Conservation (phyloP, 352 stramenopile species). For the Hyaloperonospora brassicae region DNA sequence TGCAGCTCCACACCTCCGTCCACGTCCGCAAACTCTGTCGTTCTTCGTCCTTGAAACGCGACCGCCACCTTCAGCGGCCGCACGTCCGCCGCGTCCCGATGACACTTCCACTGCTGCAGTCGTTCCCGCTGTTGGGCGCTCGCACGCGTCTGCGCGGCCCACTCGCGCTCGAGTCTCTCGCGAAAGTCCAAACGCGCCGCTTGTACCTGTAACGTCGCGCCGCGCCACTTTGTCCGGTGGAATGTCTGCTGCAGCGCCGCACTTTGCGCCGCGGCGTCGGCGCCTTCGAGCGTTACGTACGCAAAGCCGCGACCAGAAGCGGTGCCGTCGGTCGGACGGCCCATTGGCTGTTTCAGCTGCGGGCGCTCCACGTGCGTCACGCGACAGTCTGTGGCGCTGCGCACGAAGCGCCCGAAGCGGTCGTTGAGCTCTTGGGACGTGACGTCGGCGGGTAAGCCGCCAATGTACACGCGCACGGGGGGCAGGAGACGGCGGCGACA, state of each 20-base stretch:
- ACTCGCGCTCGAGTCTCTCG: conserved; percentile 36
- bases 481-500: background rate
- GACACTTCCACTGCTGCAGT: conserved; percentile 2
- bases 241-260: conserved; percentile 55
- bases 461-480: conserved; percentile 55
- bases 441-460: conserved; percentile 42
- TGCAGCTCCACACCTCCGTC: conserved; percentile 8
- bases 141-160: conserved; percentile 1
- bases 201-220: conserved; percentile 50
- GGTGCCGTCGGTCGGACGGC: too few relatives aligned
- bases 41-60: conserved; percentile 24
- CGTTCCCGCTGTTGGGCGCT: background rate
- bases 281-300: conserved; percentile 46
- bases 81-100: conserved; percentile 2
- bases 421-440: conserved; percentile 45
- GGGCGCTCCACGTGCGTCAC: conserved; percentile 40
- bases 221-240: conserved; percentile 68
- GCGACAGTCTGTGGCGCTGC: conserved; percentile 18
- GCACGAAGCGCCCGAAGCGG: conserved; percentile 51
- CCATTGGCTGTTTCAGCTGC: conserved; percentile 14
- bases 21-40: conserved; percentile 13
- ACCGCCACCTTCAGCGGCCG: conserved; percentile 14
- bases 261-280: conserved; percentile 20
- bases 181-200: conserved; percentile 44
- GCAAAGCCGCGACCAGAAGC: conserved; percentile 36